Evolutionary conservation across 1,284 basidiomycete species (phyloP).

Genomic region (Malassezia slooffiae): DNA sequence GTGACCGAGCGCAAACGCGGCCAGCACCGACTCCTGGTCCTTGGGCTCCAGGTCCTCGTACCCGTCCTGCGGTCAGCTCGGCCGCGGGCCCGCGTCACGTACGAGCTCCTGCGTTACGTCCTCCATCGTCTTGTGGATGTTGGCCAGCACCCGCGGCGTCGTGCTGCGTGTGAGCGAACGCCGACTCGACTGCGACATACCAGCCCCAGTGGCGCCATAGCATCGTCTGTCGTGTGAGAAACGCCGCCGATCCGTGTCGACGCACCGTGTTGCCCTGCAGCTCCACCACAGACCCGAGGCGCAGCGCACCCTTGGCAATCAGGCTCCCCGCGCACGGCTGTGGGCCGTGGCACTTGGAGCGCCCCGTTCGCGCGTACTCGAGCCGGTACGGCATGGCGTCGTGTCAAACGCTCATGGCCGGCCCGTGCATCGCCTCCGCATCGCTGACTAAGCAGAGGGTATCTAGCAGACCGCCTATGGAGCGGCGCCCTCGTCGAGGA

Average conservation of each 20-base stretch:
- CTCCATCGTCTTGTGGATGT: slow-evolving; percentile 7
- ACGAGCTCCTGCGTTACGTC: slow-evolving; percentile 9
- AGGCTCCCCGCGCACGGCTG: slow-evolving; percentile 69
- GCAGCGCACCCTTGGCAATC: slow-evolving; percentile 62
- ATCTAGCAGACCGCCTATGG: too few species aligned
- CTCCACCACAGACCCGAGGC: slow-evolving; percentile 66
- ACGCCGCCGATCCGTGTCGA: too few species aligned
- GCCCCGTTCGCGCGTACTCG: slow-evolving; percentile 45
- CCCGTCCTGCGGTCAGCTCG: slow-evolving; percentile 7
- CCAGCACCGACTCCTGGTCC: slow-evolving; percentile 10
- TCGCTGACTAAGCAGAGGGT: slow-evolving; percentile 4
- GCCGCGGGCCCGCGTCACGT: background rate
- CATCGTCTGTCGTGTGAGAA: slow-evolving; percentile 48
- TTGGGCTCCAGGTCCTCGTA: slow-evolving; percentile 6
- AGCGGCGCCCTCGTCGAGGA: slow-evolving; percentile 28
- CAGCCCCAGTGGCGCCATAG: slow-evolving; percentile 75
- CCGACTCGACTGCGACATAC: slow-evolving; percentile 7
- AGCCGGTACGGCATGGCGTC: slow-evolving; percentile 27
- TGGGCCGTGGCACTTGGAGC: slow-evolving; percentile 79
- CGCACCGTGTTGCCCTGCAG: slow-evolving; percentile 53
- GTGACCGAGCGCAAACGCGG: slow-evolving; percentile 10
- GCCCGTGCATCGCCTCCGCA: background rate
- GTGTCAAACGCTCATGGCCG: background rate
- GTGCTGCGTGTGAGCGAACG: slow-evolving; percentile 6
- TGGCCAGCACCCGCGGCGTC: slow-evolving; percentile 6